phyloP scores from a whole-genome alignment of 192 early-diverging fungal genomes.

The Coemansia sp. region DNA sequence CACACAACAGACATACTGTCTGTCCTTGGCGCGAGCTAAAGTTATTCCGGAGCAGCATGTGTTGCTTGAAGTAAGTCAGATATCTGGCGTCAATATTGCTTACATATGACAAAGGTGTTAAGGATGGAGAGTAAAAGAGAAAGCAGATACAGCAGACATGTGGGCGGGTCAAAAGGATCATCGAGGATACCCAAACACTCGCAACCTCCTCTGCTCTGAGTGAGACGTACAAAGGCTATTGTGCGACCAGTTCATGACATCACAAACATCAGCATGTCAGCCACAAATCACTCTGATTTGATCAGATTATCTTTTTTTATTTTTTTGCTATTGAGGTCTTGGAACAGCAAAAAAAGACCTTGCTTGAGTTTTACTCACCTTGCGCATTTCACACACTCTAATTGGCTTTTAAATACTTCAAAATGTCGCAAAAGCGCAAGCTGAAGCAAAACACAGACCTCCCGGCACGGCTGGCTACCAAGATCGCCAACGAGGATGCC shows the following conservation, averaged over 20 bases:
- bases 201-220: background rate
- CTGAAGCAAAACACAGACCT: slow-evolving; percentile 43
- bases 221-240: background rate
- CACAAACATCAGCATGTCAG: background rate
- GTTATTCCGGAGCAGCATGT: background rate
- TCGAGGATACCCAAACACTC: background rate
- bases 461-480: slow-evolving; percentile 25
- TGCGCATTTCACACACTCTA: background rate
- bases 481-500: slow-evolving; percentile 16
- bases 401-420: background rate
- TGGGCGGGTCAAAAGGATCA: background rate
- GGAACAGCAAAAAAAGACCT: background rate
- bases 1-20: background rate
- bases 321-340: background rate
- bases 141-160: background rate
- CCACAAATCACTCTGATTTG: background rate
- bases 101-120: background rate
- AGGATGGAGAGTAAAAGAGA: background rate
- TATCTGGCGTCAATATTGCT: background rate
- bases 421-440: slow-evolving; percentile 51
- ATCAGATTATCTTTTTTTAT: slow-evolving; percentile 3
- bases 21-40: background rate
- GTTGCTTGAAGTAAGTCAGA: background rate
- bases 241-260: background rate
- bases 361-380: background rate